Base-by-base conservation (phyloP, 371 early-diverging fungal species). In the Blakeslea trispora region DNA sequence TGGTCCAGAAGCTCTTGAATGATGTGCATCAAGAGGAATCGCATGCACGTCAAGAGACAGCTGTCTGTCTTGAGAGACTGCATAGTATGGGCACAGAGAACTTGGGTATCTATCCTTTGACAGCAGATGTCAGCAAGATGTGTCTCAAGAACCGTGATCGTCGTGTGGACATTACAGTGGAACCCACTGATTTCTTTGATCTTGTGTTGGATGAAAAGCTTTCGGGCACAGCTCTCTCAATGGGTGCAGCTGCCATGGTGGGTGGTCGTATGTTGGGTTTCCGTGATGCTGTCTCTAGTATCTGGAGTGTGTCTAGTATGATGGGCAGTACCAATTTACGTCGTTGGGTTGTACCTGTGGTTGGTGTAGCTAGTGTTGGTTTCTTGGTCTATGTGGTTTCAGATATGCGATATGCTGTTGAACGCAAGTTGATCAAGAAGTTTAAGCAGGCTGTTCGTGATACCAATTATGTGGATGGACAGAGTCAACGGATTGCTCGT, bases 321-420 rank as follows among this genome's bases (percentile, higher is more conserved):
- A 51, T 77, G 45, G 61, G 72, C 9, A 47, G 63, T n/a, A 63
- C 69, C 24, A 77, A 70, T 50, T 53, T 74, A 37, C 69, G 78
- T 15, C 75, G 69, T 19, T 64, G 78, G 65, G 61, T 66, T 19
- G 52, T 74, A 3, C 78, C 81, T 49, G 67, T 69, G 6, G 62
- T 80, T 9, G 60, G 74, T 39, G 35, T 89, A 53, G 88, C 88
- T 14, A 79, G 87, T 76, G 64, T 86, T 55, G 93, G 93, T 49
- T 68, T 87, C 5, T 64, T 93, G 45, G 71, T 89, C 48, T 95
- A 91, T 64, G 77, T 90, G 50, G 82, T 94, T 3, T 83, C 90
- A 4, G 94, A 95, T 66, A 90, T 94, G 88, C 87, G 88, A 56
- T 68, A 79, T 51, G 87, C 86, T 0, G 83, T 97, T 53, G 85